A percentile compares a stretch with the other conserved stretches of the same genome.
Evolutionary conservation across 768 basidiomycete genomes (phyloP).

Genomic region (Tricholoma terreum): DNA sequence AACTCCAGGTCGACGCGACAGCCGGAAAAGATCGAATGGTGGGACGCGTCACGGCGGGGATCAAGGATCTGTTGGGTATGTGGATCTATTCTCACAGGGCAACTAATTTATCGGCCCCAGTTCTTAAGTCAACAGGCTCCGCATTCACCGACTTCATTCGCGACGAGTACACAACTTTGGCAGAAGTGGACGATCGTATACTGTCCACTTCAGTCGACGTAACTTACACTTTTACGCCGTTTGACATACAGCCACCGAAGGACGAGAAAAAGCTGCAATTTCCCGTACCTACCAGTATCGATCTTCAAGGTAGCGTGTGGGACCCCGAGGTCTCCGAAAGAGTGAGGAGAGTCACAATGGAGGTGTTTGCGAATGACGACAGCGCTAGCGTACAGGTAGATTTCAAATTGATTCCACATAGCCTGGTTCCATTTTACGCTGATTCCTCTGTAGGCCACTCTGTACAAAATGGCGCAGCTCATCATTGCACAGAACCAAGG

Average conservation of each 20-base stretch:
- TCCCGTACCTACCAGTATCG: slow-evolving; percentile 32
- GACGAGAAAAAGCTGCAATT: slow-evolving; percentile 57
- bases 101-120: slow-evolving; percentile 32
- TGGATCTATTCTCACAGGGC: background rate
- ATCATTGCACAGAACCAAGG: slow-evolving; percentile 64
- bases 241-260: slow-evolving; percentile 43
- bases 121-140: slow-evolving; percentile 88
- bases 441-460: slow-evolving; percentile 62
- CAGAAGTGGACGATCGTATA: slow-evolving; percentile 82
- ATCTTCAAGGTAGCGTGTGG: slow-evolving; percentile 51
- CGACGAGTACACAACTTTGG: slow-evolving; percentile 88
- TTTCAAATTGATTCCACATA: background rate
- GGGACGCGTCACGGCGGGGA: slow-evolving; percentile 63
- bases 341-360: slow-evolving; percentile 66
- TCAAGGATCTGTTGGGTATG: slow-evolving; percentile 80
- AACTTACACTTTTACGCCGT: slow-evolving; percentile 56
- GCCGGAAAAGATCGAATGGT: slow-evolving; percentile 58
- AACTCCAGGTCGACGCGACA: slow-evolving; percentile 57
- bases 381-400: slow-evolving; percentile 90
- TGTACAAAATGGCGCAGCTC: slow-evolving; percentile 83
- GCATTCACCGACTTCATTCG: slow-evolving; percentile 77
- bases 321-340: slow-evolving; percentile 50
- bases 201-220: slow-evolving; percentile 88
- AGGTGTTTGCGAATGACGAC: slow-evolving; percentile 82
- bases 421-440: background rate